A percentile compares a stretch with the other conserved stretches of the same genome.
Evolutionary conservation across 2,329 filamentous ascomycete species (phyloP).

Genomic region (Colletotrichum sansevieriae): DNA sequence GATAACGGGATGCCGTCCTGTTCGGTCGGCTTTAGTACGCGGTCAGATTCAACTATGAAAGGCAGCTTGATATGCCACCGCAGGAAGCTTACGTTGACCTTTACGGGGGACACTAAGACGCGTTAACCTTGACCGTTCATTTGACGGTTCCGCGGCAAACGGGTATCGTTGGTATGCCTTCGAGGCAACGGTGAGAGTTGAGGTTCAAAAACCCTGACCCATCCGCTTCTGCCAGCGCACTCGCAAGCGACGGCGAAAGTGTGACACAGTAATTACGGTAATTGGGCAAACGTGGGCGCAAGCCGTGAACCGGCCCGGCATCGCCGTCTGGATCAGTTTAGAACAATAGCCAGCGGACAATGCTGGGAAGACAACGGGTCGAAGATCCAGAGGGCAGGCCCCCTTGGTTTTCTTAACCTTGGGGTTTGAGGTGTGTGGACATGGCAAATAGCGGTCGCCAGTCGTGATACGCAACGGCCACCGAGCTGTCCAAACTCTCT

Average conservation of each 20-base stretch:
- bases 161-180: not conserved
- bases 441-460: not conserved
- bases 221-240: not conserved
- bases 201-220: not conserved
- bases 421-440: not conserved
- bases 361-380: not conserved
- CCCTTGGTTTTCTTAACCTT: not conserved
- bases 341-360: slow-evolving; percentile 11
- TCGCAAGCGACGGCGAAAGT: slow-evolving; percentile 2
- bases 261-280: not conserved
- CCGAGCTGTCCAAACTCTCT: not conserved
- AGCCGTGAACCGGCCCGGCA: slow-evolving; percentile 1
- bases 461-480: slow-evolving; percentile 1
- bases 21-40: not conserved
- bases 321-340: slow-evolving; percentile 14
- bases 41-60: not conserved
- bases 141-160: not conserved
- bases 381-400: slow-evolving; percentile 7
- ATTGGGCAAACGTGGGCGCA: not conserved
- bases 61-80: not conserved
- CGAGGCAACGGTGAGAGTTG: not conserved
- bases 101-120: not conserved
- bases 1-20: not conserved
- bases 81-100: not conserved
- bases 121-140: not conserved